Evolutionary conservation across 371 early-diverging fungal species (phyloP), one percentile per base, ranked within the genome.

Genomic region (Parasitella parasitica): DNA sequence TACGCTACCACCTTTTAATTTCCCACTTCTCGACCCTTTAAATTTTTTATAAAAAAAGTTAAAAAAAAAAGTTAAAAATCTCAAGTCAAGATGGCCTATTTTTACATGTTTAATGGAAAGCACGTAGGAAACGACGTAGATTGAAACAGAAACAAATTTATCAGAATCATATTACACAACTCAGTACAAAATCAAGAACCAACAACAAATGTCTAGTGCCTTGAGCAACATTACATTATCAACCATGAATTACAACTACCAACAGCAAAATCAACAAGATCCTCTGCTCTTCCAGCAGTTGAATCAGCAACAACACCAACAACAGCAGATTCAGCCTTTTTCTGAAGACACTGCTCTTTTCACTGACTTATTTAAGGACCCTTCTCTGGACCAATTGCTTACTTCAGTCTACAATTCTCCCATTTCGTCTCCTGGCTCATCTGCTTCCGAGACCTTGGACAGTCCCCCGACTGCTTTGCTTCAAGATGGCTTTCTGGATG

Each of bases 71-170:
- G 52, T 50, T 24, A 30, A 64, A 46, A 52, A 51, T 18, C 26
- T 38, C 18, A 62, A 67, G 49, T 66, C 43, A 67, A 69, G 61
- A 74, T 74, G 74, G 71, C 71, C 57, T 74, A 74, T 59, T 74
- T 52, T 71, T 74, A 74, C 52, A 74, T 74, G 74, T 71, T 61
- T 51, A 74, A 74, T 64, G 74, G 74, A 70, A 74, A 74, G 57
- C 74, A 74, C 74, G 74, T 74, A 71, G 74, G 74, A 57, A 74
- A 74, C 69, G 74, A 74, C 71, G 74, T 74, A 61, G 74, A 74
- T 66, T 74, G 74, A 73, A 70, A 39, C 54, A 60, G 55, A 68
- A 48, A 57, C 28, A 37, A 59, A 51, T 22, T 43, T 43, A 57
- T 28, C 30, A 58, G n/a, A 26, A 50, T 27, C 36, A 22, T 13